phyloP scores from a whole-genome alignment of 495 filamentous ascomycete genomes.

The Penicillium angulare region DNA sequence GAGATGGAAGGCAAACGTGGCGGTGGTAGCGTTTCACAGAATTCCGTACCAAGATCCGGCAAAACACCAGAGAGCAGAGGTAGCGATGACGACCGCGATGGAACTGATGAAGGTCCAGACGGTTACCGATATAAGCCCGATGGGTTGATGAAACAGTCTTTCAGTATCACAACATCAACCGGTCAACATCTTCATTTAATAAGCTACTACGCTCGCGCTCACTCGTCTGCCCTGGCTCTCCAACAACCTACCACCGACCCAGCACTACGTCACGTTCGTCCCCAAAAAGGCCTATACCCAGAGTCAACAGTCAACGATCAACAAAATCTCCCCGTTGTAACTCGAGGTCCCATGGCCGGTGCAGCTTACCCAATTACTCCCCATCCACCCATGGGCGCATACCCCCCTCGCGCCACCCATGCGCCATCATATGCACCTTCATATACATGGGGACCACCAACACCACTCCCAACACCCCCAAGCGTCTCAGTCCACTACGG shows the following conservation, averaged over 20 bases:
- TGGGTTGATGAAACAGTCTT: conserved; percentile 98
- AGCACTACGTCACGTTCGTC: conserved; percentile 75
- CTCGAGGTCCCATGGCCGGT: conserved; percentile 60
- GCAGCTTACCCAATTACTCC: conserved; percentile 52
- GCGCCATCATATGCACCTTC: conserved; percentile 46
- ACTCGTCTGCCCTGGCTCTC: conserved; percentile 63
- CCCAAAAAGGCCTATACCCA: conserved; percentile 90
- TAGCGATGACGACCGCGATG: conserved; percentile 75
- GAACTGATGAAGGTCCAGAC: conserved; percentile 80
- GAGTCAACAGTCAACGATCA: conserved; percentile 93
- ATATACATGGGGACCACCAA: conserved; percentile 63
- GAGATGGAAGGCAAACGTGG: conserved; percentile 98
- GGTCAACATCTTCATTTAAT: conserved; percentile 95
- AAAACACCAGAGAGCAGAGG: conserved; percentile 81
- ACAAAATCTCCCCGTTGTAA: conserved; percentile 63
- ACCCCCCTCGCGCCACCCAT: conserved; percentile 48
- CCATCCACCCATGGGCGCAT: conserved; percentile 46
- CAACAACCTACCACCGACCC: conserved; percentile 79
- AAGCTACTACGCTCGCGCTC: conserved; percentile 86
- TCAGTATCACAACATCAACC: conserved; percentile 91
- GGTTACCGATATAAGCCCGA: conserved; percentile 97
- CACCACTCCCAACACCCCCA: conserved; percentile 50
- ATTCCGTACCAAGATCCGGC: conserved; percentile 55
- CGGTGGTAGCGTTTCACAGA: conserved; percentile 57
- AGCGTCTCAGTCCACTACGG: conserved; percentile 38